Percentiles rank a stretch among this genome's conserved stretches.
Conservation (phyloP, 1,284 basidiomycete species). For the Rhodotorula mucilaginosa region DNA sequence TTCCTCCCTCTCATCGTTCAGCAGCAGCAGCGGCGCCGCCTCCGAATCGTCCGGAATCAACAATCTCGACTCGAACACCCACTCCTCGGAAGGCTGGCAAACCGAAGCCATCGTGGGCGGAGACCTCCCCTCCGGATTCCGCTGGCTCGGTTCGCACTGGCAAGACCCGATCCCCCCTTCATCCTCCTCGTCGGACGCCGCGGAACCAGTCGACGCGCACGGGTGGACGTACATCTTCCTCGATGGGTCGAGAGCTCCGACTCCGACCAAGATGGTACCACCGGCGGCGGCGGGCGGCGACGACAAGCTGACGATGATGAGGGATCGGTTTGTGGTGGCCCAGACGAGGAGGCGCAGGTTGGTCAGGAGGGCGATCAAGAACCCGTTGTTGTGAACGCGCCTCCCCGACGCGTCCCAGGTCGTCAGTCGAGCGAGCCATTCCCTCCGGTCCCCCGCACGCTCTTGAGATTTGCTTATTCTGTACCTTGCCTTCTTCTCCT, state of each 20-base stretch:
- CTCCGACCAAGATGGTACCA: not conserved
- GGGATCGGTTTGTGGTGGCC: constrained; percentile 1
- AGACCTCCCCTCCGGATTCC: constrained; percentile 17
- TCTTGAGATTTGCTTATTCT: too few relatives aligned
- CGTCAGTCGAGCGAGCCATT: too few relatives aligned
- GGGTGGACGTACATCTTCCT: constrained; percentile 33
- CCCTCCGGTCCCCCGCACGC: too few relatives aligned
- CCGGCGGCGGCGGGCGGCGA: constrained; percentile 5
- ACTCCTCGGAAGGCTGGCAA: constrained; percentile 1
- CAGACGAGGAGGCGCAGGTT: constrained; percentile 17
- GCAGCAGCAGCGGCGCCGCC: not conserved
- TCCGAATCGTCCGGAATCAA: not conserved
- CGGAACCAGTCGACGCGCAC: constrained; percentile 12
- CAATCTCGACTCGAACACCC: too few relatives aligned
- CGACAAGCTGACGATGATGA: too few relatives aligned
- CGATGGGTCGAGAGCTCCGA: constrained; percentile 17
- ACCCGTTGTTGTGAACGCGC: constrained; percentile 6
- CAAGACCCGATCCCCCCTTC: not conserved
- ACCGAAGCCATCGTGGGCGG: constrained; percentile 28
- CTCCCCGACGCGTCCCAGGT: too few relatives aligned
- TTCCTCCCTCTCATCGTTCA: not conserved
- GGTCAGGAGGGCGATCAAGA: constrained; percentile 16
- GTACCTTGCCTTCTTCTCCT: too few relatives aligned
- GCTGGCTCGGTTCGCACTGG: constrained; percentile 22
- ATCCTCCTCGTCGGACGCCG: not conserved